Percentiles rank a stretch among this genome's conserved stretches.
Evolutionary conservation across 495 filamentous ascomycete species (phyloP).

Genomic region (Xylaria curta): DNA sequence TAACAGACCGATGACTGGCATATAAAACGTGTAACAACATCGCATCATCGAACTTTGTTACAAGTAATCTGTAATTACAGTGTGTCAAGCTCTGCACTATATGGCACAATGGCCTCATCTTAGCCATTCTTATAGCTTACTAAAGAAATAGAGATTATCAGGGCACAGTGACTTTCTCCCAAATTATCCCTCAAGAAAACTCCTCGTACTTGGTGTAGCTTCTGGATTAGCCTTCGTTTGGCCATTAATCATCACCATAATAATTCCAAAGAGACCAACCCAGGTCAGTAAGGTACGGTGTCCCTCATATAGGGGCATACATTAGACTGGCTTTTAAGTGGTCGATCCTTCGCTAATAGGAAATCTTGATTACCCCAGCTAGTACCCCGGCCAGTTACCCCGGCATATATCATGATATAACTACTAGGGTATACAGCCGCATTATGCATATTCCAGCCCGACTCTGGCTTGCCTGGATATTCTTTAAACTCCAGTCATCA

Average conservation of each 20-base stretch:
- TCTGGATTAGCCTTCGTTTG: background rate
- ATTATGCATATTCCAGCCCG: background rate
- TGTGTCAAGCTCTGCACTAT: constrained; percentile 1
- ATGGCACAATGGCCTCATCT: background rate
- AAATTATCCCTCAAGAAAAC: background rate
- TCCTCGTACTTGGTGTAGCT: background rate
- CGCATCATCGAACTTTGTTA: background rate
- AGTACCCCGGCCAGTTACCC: background rate
- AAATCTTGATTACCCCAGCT: background rate
- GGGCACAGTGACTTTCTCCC: background rate
- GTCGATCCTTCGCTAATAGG: constrained; percentile 14
- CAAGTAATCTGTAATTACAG: background rate
- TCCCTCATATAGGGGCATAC: too few species aligned
- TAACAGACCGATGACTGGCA: background rate
- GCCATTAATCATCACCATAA: background rate
- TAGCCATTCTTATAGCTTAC: background rate
- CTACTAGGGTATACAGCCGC: constrained; percentile 8
- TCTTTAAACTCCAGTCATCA: background rate
- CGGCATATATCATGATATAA: background rate
- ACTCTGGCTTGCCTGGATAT: background rate
- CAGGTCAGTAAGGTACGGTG: background rate
- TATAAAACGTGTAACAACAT: background rate
- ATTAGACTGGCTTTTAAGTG: background rate
- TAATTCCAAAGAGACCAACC: constrained; percentile 13
- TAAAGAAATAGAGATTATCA: constrained; percentile 3